Conservation (phyloP, 441 rosid species). For the Pelargonium australe region DNA sequence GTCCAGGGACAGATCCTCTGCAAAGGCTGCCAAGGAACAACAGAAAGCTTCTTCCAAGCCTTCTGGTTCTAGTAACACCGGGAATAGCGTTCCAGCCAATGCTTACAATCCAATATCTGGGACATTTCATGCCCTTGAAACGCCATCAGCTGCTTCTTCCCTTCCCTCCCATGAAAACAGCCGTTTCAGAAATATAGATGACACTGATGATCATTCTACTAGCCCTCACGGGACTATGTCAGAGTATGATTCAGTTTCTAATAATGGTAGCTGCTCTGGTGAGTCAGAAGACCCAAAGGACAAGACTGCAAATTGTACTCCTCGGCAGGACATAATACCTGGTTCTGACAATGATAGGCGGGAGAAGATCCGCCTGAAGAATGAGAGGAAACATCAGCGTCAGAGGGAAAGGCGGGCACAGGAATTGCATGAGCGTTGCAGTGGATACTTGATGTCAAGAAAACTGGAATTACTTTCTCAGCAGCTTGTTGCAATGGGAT, state of each 20-base stretch:
- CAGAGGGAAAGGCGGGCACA: slow-evolving; percentile 8
- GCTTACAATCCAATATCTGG: slow-evolving; percentile 3
- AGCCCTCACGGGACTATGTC: not conserved
- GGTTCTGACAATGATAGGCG: slow-evolving; percentile 5
- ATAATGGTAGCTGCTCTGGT: slow-evolving; percentile 8
- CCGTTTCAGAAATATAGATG: slow-evolving; percentile 2
- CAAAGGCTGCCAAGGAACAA: not conserved
- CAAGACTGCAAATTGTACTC: not conserved
- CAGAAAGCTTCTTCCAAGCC: slow-evolving; percentile 4
- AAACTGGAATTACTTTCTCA: not conserved
- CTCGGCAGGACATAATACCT: not conserved
- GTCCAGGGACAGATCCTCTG: not conserved
- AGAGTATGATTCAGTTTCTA: slow-evolving; percentile 2
- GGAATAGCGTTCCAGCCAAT: not conserved
- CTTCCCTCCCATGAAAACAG: not conserved
- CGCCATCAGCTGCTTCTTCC: not conserved
- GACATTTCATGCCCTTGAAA: slow-evolving; percentile 3
- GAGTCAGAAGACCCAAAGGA: slow-evolving; percentile 5
- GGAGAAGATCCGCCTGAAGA: slow-evolving; percentile 4
- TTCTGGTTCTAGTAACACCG: not conserved
- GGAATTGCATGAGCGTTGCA: slow-evolving; percentile 1
- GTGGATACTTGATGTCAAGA: slow-evolving; percentile 4
- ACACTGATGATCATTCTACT: not conserved
- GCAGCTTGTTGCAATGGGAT: slow-evolving; percentile 6
- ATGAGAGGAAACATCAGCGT: slow-evolving; percentile 6